phyloP scores from a whole-genome alignment of 208 protist species.

The Wallacemonas sp. region DNA sequence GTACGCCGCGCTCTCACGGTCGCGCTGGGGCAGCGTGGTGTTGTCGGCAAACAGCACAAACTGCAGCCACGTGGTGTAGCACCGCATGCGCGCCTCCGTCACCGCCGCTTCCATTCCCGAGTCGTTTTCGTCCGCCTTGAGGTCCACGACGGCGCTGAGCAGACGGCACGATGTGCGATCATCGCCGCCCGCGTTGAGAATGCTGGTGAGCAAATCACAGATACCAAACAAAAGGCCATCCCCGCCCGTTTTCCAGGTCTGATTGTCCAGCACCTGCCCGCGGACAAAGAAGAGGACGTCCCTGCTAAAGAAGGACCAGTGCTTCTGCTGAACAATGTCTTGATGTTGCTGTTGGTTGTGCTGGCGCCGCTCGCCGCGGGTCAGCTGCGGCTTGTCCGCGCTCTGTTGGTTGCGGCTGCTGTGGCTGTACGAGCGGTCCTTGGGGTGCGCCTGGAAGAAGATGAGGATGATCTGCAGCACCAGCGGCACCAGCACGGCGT shows the following conservation, averaged over 20 bases:
- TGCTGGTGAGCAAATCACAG: conserved; percentile 37
- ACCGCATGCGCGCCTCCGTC: conserved; percentile 31
- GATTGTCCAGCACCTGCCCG: conserved; percentile 43
- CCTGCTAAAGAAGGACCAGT: conserved; percentile 69
- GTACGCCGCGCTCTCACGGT: conserved; percentile 37
- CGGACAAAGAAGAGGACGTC: conserved; percentile 64
- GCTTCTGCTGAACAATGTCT: conserved; percentile 59
- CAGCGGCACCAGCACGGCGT: conserved; percentile 37
- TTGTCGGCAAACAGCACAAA: conserved; percentile 34
- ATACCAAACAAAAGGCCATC: conserved; percentile 28
- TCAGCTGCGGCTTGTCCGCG: neutral
- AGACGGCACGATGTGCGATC: conserved; percentile 34
- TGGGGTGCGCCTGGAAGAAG: conserved; percentile 42
- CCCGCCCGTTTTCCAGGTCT: conserved; percentile 31
- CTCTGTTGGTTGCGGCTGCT: neutral
- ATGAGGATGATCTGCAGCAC: conserved; percentile 33
- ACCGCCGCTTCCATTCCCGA: conserved; percentile 25
- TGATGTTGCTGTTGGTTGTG: conserved; percentile 24
- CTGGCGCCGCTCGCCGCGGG: neutral
- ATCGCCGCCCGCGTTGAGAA: conserved; percentile 51
- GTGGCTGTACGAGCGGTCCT: neutral
- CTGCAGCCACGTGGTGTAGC: conserved; percentile 46
- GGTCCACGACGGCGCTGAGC: conserved; percentile 38
- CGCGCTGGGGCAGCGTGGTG: conserved; percentile 28
- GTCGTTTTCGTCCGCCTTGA: conserved; percentile 19